Conservation (phyloP, 2,329 filamentous ascomycete species). For the Fusarium zealandicum region DNA sequence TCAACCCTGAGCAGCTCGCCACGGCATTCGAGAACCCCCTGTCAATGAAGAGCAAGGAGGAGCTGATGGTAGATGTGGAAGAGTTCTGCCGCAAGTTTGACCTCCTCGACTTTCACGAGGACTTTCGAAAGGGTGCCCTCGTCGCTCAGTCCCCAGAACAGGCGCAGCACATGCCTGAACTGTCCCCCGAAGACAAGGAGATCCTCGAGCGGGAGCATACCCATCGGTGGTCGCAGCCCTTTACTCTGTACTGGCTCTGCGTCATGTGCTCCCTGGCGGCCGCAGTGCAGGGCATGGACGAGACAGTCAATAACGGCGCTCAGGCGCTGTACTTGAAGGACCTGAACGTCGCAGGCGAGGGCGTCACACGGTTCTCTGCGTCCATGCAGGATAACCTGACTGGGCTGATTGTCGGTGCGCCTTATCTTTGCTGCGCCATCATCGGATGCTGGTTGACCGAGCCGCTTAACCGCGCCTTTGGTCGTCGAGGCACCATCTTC, state of each 20-base stretch:
- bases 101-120: constrained; percentile 45
- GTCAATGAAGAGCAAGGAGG: constrained; percentile 35
- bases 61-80: constrained; percentile 45
- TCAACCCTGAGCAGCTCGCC: constrained; percentile 7
- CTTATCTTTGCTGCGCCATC: constrained; percentile 2
- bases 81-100: constrained; percentile 45
- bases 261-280: constrained; percentile 29
- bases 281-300: neutral
- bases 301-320: constrained; percentile 1
- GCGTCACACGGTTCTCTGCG: neutral
- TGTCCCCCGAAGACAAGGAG: constrained; percentile 39
- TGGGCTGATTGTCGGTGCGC: neutral
- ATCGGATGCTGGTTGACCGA: constrained; percentile 7
- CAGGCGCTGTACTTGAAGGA: neutral
- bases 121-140: constrained; percentile 59
- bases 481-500: constrained; percentile 1
- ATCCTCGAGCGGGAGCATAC: constrained; percentile 37
- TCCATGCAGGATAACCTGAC: constrained; percentile 4
- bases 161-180: constrained; percentile 32
- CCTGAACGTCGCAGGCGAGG: neutral
- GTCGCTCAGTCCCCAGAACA: constrained; percentile 54
- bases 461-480: neutral
- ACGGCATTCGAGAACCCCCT: constrained; percentile 38
- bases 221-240: constrained; percentile 43
- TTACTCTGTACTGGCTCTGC: constrained; percentile 45